A percentile compares a stretch with the other conserved stretches of the same genome.
Conservation (phyloP, 495 filamentous ascomycete genomes). For the Eremomyces bilateralis region DNA sequence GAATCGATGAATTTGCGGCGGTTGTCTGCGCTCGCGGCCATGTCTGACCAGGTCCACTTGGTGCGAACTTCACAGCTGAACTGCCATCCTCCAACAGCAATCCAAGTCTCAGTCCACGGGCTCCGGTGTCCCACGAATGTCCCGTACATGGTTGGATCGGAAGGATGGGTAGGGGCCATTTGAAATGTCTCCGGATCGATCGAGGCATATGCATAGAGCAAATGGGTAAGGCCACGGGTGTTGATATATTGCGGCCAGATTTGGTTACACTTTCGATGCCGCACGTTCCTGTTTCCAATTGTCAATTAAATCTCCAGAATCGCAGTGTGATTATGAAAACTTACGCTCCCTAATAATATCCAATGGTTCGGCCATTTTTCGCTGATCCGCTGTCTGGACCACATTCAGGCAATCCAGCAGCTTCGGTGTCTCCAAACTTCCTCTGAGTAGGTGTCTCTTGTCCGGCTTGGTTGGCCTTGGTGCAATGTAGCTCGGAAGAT, state of each 20-base stretch:
- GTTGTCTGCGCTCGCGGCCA: conserved; percentile 5
- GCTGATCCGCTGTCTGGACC: too few species aligned
- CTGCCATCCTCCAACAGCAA: conserved; percentile 20
- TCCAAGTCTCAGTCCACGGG: conserved; percentile 7
- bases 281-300: conserved; percentile 13
- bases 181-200: conserved; percentile 20
- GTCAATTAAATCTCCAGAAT: too few species aligned
- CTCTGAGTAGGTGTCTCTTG: too few species aligned
- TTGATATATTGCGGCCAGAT: conserved; percentile 15
- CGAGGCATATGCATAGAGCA: conserved; percentile 25
- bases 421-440: too few species aligned
- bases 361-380: conserved; percentile 4
- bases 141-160: conserved; percentile 9
- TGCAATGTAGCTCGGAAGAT: too few species aligned
- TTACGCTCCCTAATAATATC: conserved; percentile 9
- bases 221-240: conserved; percentile 20
- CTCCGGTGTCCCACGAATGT: conserved; percentile 17
- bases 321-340: too few species aligned
- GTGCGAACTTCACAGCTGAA: conserved; percentile 10
- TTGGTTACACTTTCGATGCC: conserved; percentile 12
- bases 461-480: too few species aligned
- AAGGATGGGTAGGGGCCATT: conserved; percentile 9
- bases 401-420: too few species aligned
- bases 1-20: conserved; percentile 24
- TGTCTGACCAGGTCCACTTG: neutral